Evolutionary conservation across 768 basidiomycete genomes (phyloP), one percentile per base, ranked within the genome.

Genomic region (Lactarius evosmus): DNA sequence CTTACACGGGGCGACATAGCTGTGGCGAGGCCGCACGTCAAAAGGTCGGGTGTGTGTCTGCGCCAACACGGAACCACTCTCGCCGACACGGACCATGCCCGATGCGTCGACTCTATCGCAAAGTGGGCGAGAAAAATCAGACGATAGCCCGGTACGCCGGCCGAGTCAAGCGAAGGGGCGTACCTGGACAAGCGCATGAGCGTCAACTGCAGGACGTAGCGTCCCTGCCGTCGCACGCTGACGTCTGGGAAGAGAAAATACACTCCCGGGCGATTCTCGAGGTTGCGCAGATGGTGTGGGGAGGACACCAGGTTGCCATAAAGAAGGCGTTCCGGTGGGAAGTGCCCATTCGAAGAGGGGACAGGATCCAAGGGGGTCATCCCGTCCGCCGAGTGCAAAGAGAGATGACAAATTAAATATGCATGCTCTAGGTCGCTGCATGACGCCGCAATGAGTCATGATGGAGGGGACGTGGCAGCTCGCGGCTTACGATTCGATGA

Each of bases 231-330:
- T 19, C 91, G 83, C 61, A 96, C 85, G 72, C 91, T 93, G 70
- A 92, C 91, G 74, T 97, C 94, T 7, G 94, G 88, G 71, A 95
- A 97, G 59, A 94, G 76, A 70, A 97, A 95, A 74, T 90, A 95
- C 51, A 91, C 78, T n/a, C 93, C 89, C 70, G 81, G 79, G 56
- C 87, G 85, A 61, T 91, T 91, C 73, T 90, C 85, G 41, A 89
- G 80, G 73, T 96, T 91, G 66, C 88, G 84, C 70, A 94, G 78
- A 56, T 87, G 83, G 52, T 95, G 87, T 6, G 92, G 83, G 1
- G 89, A 87, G 17, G 93, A 86, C 30, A 95, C 91, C 32, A 95
- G 78, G 66, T 88, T 91, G 53, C 94, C 94, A 72, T 95, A 93
- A 32, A 96, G 78, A 66, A 91, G 77, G 41, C 86, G 82, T 56